These are phyloP conservation scores for Penicillium daleae DNA, from an alignment of 495 filamentous ascomycete genomes.

Conservation along the genomic window DNA sequence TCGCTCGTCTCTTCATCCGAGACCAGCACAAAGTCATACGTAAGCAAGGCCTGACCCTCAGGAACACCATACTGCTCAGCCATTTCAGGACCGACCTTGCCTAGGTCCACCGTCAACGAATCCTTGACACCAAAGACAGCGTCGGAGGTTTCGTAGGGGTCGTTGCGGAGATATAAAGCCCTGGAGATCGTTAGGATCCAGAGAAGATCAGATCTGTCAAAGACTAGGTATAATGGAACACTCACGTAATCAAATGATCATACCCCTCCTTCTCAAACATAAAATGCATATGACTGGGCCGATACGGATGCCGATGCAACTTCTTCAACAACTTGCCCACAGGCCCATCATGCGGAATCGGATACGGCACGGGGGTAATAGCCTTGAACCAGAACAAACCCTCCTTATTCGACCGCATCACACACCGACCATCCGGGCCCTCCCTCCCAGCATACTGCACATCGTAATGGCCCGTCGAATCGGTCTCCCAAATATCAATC, in stretches of 20 bases:
- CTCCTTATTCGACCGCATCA: constrained; percentile 70
- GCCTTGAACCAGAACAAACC: constrained; percentile 89
- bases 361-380: constrained; percentile 85
- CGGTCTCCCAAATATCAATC: constrained; percentile 95
- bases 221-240: too few species aligned
- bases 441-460: constrained; percentile 75
- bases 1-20: constrained; percentile 70
- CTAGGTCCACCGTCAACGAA: constrained; percentile 75
- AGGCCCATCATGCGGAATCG: constrained; percentile 88
- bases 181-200: constrained; percentile 38
- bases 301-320: constrained; percentile 76
- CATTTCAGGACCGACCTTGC: constrained; percentile 61
- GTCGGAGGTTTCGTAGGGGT: constrained; percentile 89
- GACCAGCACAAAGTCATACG: constrained; percentile 76
- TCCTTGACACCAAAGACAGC: constrained; percentile 94
- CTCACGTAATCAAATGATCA: constrained; percentile 84
- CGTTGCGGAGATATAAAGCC: constrained; percentile 79
- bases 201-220: background rate
- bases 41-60: constrained; percentile 58
- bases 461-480: constrained; percentile 85
- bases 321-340: constrained; percentile 76
- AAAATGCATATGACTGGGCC: constrained; percentile 92
- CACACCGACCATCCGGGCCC: constrained; percentile 77
- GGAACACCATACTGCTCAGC: constrained; percentile 60
- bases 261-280: constrained; percentile 89